Base-by-base conservation (phyloP, 2,329 filamentous ascomycete species). In the Ophioceras dolichostomum region DNA sequence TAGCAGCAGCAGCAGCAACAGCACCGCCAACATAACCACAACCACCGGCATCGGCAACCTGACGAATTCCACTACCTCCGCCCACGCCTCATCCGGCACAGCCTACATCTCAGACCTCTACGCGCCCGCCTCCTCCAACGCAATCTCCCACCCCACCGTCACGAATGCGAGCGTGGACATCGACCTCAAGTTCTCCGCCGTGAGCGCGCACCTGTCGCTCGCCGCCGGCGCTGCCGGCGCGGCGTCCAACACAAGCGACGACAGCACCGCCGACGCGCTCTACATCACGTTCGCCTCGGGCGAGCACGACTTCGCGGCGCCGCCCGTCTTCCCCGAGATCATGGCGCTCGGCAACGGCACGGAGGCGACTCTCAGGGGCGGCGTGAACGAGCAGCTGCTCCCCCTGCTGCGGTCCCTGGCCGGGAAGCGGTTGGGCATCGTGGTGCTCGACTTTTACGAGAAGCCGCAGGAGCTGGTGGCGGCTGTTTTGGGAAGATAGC, bases 391-490 rank as follows among this genome's bases (percentile, higher is more conserved):
- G 4, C 32, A 40, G 35, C 27, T 31, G 13, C 17, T 30, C 28
- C 12, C 20, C 12, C 24, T 30, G 19, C 43, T 70, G 19, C 40
- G 53, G 36, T 32, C 43, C 4, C 43, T 60, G 39, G 55, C 51
- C 32, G 63, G 64, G 3, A 58, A 61, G 47, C 55, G 67, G 36
- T 35, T 70, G n/a, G 67, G 67, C 0, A 63, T 70, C 41, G 59
- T 70, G 12, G 67, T 71, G 53, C 59, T 71, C 49, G 67, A 70
- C 45, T 70, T 65, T 43, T 71, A 59, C 44, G 60, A 68, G 32
- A 48, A 58, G 43, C 65, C 64, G 0, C 46, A 39, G 2, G 54
- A 60, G 4, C 43, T 70, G 34, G 45, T 70, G 14, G 49, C 57
- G 38, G 50, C 29, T 8, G 19, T 31, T 10, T 31, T 31, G 29